Evolutionary conservation across 1,139 yeast genomes (phyloP).

Genomic region (Sugiyamaella pinicola): DNA sequence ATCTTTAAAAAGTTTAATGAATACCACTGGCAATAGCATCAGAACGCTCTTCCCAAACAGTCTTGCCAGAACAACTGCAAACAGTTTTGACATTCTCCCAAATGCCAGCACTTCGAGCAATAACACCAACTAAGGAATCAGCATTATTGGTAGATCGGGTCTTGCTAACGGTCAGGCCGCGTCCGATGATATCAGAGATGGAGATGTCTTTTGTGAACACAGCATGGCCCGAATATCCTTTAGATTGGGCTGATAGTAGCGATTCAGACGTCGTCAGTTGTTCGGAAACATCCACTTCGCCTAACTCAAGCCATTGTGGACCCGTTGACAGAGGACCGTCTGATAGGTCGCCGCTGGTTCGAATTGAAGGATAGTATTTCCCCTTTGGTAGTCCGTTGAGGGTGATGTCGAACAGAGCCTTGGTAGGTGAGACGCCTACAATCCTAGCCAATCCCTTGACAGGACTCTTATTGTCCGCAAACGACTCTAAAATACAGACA

Average conservation of each 20-base stretch:
- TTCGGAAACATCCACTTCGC: constrained; percentile 46
- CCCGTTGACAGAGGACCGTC: constrained; percentile 76
- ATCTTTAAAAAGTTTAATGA: constrained; percentile 10
- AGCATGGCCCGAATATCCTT: constrained; percentile 56
- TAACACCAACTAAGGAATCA: constrained; percentile 71
- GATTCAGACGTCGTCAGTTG: constrained; percentile 47
- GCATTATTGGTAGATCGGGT: constrained; percentile 43
- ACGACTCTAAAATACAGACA: constrained; percentile 83
- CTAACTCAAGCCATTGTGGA: constrained; percentile 46
- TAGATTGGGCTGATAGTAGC: constrained; percentile 28
- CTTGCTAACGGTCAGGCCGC: constrained; percentile 66
- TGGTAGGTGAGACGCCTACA: constrained; percentile 59
- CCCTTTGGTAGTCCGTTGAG: constrained; percentile 69
- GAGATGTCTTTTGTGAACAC: constrained; percentile 54
- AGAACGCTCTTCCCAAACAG: constrained; percentile 90
- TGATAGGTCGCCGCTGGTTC: constrained; percentile 74
- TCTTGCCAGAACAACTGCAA: constrained; percentile 93
- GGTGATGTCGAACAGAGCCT: constrained; percentile 71
- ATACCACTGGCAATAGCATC: constrained; percentile 66
- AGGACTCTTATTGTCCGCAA: constrained; percentile 55
- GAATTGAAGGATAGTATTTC: constrained; percentile 66
- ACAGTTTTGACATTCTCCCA: constrained; percentile 96
- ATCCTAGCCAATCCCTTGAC: constrained; percentile 88
- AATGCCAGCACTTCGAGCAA: constrained; percentile 94
- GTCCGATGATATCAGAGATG: constrained; percentile 72